Conservation (phyloP, 257 asterid genomes). For the Petunia secreta region DNA sequence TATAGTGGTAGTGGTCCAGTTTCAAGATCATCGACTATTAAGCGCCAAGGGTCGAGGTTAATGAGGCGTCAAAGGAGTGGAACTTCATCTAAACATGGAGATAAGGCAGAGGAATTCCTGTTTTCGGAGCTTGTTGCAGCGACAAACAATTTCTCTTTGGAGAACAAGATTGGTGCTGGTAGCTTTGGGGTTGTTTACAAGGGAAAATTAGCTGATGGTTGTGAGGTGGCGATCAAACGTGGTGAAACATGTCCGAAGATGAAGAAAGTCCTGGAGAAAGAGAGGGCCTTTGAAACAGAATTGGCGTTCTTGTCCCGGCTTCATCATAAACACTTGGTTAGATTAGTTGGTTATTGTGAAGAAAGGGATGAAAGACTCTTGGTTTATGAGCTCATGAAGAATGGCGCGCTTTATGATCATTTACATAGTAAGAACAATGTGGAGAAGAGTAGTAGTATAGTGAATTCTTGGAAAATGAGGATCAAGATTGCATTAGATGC, state of each 20-base stretch:
- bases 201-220: slow-evolving; percentile 16
- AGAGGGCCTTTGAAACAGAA: slow-evolving; percentile 20
- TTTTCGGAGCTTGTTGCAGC: slow-evolving; percentile 24
- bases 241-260: slow-evolving; percentile 1
- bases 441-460: slow-evolving; percentile 13
- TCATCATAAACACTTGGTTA: slow-evolving; percentile 24
- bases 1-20: slow-evolving; percentile 15
- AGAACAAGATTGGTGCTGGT: slow-evolving; percentile 26
- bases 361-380: slow-evolving; percentile 25
- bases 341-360: slow-evolving; percentile 21
- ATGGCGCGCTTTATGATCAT: slow-evolving; percentile 27
- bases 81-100: slow-evolving; percentile 18
- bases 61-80: slow-evolving; percentile 25
- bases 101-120: slow-evolving; percentile 1
- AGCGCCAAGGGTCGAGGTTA: slow-evolving; percentile 12
- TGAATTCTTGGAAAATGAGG: slow-evolving; percentile 23
- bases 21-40: slow-evolving; percentile 16
- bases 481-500: slow-evolving; percentile 26
- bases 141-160: not conserved
- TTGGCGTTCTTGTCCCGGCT: slow-evolving; percentile 17
- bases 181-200: slow-evolving; percentile 25
- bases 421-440: not conserved
- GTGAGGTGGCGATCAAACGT: slow-evolving; percentile 24
- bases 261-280: slow-evolving; percentile 20
- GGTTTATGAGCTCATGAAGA: slow-evolving; percentile 28